A percentile compares a stretch with the other conserved stretches of the same genome.
These are phyloP conservation scores for Paramecium biaurelia DNA, from an alignment of 73 alveolate species.

Conservation along the genomic window DNA sequence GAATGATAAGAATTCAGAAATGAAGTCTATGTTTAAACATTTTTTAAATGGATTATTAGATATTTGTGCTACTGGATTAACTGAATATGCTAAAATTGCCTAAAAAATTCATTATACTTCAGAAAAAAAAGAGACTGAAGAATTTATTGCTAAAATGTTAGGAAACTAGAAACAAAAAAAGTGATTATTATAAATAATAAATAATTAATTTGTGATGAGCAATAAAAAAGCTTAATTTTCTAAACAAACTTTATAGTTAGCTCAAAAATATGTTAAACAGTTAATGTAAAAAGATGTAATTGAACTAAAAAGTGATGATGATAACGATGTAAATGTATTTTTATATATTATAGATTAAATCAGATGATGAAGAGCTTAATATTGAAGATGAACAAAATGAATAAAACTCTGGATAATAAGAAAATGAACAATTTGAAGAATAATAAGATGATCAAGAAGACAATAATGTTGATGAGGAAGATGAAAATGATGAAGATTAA, in stretches of 20 bases:
- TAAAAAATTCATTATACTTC: neutral
- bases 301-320: neutral
- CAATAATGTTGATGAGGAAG: conserved; percentile 15
- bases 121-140: neutral
- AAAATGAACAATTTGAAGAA: neutral
- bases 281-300: neutral
- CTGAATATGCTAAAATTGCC: neutral
- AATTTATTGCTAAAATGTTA: neutral
- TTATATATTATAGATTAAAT: neutral
- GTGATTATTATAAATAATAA: neutral
- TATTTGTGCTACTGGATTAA: neutral
- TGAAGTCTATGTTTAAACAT: neutral
- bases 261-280: neutral
- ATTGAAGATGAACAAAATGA: neutral
- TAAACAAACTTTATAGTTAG: neutral
- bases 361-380: neutral
- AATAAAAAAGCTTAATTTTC: conserved; percentile 18
- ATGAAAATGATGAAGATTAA: conserved; percentile 21
- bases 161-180: neutral
- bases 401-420: neutral
- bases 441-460: conserved; percentile 2
- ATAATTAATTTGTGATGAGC: conserved; percentile 42
- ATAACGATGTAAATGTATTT: neutral
- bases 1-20: neutral
- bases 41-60: conserved; percentile 2